Conservation (phyloP, 2,329 filamentous ascomycete genomes). For the Thermothelomyces thermophilus region DNA sequence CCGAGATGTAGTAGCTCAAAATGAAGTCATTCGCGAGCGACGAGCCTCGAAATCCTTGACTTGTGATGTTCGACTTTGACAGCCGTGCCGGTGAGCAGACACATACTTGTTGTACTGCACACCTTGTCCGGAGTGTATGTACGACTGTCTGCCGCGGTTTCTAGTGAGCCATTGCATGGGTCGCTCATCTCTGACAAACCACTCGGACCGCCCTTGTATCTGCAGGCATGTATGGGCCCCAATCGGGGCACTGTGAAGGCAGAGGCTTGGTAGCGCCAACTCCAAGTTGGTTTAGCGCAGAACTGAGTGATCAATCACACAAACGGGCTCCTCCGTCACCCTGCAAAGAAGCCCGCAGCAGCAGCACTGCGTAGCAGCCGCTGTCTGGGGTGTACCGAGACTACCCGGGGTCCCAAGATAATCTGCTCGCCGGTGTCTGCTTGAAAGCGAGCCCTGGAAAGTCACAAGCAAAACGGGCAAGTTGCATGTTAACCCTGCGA, state of each 20-base stretch:
- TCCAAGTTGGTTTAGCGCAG: conserved; percentile 14
- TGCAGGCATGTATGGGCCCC: conserved; percentile 15
- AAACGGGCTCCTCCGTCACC: conserved; percentile 16
- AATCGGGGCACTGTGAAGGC: conserved; percentile 17
- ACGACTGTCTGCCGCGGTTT: background rate
- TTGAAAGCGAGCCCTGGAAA: too few species aligned
- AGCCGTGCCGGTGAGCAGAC: background rate
- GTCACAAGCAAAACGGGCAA: conserved; percentile 16
- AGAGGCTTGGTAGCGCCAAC: conserved; percentile 14
- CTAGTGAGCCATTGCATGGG: background rate
- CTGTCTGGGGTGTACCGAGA: too few species aligned
- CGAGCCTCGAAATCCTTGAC: too few species aligned
- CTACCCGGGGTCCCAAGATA: conserved; percentile 3
- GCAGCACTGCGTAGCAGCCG: background rate
- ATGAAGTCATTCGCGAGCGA: too few species aligned
- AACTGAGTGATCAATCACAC: conserved; percentile 23
- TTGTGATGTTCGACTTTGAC: background rate
- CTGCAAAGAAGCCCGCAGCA: conserved; percentile 2
- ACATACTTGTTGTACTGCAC: too few species aligned
- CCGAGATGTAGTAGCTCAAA: too few species aligned
- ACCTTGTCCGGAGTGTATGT: background rate
- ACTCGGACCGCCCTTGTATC: conserved; percentile 3
- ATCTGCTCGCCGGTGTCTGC: conserved; percentile 8
- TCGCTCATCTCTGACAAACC: too few species aligned
- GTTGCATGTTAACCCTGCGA: background rate